A percentile compares a stretch with the other conserved stretches of the same genome.
Evolutionary conservation across 352 stramenopile species (phyloP).

Genomic region (Vaucheria bursata): DNA sequence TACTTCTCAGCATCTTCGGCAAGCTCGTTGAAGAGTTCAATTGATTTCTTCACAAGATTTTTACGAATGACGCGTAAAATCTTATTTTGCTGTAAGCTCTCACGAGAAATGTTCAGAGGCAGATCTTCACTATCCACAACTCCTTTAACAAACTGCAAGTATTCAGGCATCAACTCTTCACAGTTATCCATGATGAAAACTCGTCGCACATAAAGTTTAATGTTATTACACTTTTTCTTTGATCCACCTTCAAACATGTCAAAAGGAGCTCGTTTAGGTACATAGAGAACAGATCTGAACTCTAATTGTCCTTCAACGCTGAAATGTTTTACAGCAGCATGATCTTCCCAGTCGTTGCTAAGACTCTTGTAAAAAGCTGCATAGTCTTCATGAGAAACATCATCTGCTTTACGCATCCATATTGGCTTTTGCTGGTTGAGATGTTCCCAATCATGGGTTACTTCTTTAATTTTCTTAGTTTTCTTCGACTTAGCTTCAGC

Average conservation of each 20-base stretch:
- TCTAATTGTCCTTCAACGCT: constrained; percentile 98
- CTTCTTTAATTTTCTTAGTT: constrained; percentile 81
- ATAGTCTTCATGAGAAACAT: constrained; percentile 98
- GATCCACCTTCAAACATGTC: constrained; percentile 98
- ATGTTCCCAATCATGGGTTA: constrained; percentile 98
- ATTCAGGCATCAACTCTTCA: constrained; percentile 99
- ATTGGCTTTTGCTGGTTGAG: constrained; percentile 99
- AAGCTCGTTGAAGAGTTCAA: constrained; percentile 99
- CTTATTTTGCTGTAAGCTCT: constrained; percentile 99
- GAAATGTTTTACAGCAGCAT: constrained; percentile 96
- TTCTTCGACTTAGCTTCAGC: constrained; percentile 77
- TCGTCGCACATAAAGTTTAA: constrained; percentile 85
- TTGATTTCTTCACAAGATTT: constrained; percentile 97
- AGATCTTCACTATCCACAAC: constrained; percentile 99
- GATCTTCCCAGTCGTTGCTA: constrained; percentile 96
- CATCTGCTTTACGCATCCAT: constrained; percentile 98
- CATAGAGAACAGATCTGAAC: constrained; percentile 94
- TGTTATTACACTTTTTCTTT: constrained; percentile 98
- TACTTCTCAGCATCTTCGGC: constrained; percentile 61
- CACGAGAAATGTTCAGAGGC: constrained; percentile 98
- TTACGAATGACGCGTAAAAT: constrained; percentile 99
- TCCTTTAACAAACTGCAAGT: constrained; percentile 96
- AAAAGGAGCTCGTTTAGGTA: constrained; percentile 95
- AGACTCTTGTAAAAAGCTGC: constrained; percentile 99
- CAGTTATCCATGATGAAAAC: constrained; percentile 99